Evolutionary conservation across 1,139 yeast species (phyloP), one percentile per base, ranked within the genome.

Genomic region (Tardiomyces depauwii): DNA sequence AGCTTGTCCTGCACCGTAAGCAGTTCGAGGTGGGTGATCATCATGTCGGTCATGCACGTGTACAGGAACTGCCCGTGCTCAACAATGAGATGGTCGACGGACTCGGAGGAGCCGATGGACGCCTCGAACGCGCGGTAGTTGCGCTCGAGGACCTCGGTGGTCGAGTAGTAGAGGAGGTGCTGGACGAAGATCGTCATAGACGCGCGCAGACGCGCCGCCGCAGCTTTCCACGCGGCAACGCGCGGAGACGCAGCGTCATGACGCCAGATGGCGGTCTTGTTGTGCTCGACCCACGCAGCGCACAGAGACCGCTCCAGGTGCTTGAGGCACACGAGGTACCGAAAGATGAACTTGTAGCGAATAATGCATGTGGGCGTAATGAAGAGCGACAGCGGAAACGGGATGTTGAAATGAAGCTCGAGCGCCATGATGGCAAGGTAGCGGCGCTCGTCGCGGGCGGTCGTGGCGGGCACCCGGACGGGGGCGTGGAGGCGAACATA

Each of bases 371-470:
- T 82, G 49, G 81, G 76, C 23, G 84, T 78, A 2, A 88, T 66
- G 1, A 91, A 71, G 39, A 89, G 69, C 53, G 88, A 87, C 43
- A 88, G 65, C 0, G 99, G 99, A 59, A 87, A 93, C 6, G 96
- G 96, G 18, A 89, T 68, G 25, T 73, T 68, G 33, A 86, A 62
- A 45, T 85, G 84, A 40, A 88, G 68, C 53, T 80, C 83, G 13
- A 88, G 61, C 41, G 77, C 77, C 55, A 81, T 76, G 7, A 77
- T 67, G 13, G 78, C 74, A 39, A 65, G 64, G 52, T 48, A 51
- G 23, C 39, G 44, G 14, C 21, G 19, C 18, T 21, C 27, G 12
- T 25, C 16, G 33, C 18, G 19, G 7, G 25, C 25, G 4, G 25
- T 21, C 7, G 25, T 21, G 25, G 25, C 25, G 7, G 25, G 25